These are phyloP conservation scores for Pachysolen tannophilus DNA, from an alignment of 805 yeast genomes.

Conservation along the genomic window DNA sequence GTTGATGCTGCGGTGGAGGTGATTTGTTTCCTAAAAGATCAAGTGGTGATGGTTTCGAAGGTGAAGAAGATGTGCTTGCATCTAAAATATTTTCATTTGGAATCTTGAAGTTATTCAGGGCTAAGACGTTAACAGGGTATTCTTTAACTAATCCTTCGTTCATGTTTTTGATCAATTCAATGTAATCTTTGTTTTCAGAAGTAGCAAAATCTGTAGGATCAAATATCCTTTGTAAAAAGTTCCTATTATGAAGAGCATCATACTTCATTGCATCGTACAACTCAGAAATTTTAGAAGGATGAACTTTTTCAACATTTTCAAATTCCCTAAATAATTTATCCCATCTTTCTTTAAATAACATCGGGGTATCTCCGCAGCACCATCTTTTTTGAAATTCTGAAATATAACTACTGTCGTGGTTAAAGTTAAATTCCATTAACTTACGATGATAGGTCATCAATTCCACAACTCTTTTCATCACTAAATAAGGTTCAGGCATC, in stretches of 20 bases:
- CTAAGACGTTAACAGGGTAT: conserved; percentile 67
- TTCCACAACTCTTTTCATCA: conserved; percentile 89
- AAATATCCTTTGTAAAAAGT: conserved; percentile 77
- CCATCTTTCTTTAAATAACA: conserved; percentile 91
- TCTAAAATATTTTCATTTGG: conserved; percentile 28
- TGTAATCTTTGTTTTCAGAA: conserved; percentile 34
- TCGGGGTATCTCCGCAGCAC: conserved; percentile 97
- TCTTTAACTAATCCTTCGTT: conserved; percentile 55
- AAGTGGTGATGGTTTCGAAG: neutral
- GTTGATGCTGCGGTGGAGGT: conserved; percentile 3
- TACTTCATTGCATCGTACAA: conserved; percentile 97
- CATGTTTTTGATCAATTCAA: too few species aligned
- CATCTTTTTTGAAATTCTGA: conserved; percentile 66
- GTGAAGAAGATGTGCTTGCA: conserved; percentile 18
- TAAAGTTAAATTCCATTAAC: conserved; percentile 77
- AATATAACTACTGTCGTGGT: conserved; percentile 49
- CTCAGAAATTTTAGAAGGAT: conserved; percentile 95
- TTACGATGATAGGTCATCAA: conserved; percentile 86
- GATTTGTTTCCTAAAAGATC: neutral
- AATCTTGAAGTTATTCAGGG: conserved; percentile 68
- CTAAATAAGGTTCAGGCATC: conserved; percentile 95
- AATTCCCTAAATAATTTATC: conserved; percentile 92
- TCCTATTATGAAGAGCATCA: conserved; percentile 93
- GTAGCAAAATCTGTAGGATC: conserved; percentile 39
- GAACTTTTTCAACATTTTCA: conserved; percentile 87